Evolutionary conservation across 2,329 filamentous ascomycete species (phyloP).

Genomic region (Colletotrichum incanum): DNA sequence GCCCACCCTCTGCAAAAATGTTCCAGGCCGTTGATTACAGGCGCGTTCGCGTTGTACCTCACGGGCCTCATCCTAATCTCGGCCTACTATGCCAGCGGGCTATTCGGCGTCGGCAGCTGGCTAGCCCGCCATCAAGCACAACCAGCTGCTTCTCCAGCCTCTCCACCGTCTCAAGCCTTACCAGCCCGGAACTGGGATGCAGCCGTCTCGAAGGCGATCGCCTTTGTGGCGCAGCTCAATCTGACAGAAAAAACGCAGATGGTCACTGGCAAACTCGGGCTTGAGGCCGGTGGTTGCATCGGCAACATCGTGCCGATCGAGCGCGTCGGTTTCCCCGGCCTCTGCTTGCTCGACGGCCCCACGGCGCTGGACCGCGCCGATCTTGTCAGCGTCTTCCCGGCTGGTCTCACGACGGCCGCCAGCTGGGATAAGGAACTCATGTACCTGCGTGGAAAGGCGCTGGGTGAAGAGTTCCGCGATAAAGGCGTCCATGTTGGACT

Average conservation of each 20-base stretch:
- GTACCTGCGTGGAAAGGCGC: constrained; percentile 76
- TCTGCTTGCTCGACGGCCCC: constrained; percentile 87
- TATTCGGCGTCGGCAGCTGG: constrained; percentile 41
- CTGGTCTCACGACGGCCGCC: constrained; percentile 82
- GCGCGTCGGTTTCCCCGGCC: constrained; percentile 76
- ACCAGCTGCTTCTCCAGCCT: constrained; percentile 30
- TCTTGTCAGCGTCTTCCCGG: constrained; percentile 75
- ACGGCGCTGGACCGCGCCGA: constrained; percentile 73
- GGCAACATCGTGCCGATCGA: constrained; percentile 72
- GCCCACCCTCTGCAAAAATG: constrained; percentile 20
- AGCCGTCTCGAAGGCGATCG: constrained; percentile 80
- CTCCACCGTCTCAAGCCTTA: constrained; percentile 19
- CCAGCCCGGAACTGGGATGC: constrained; percentile 68
- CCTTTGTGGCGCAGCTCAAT: constrained; percentile 78
- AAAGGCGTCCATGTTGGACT: constrained; percentile 83
- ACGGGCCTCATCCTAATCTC: constrained; percentile 43
- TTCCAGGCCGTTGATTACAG: constrained; percentile 30
- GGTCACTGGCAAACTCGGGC: constrained; percentile 81
- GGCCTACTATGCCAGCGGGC: constrained; percentile 39
- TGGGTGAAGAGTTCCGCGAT: constrained; percentile 78
- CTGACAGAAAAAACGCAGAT: constrained; percentile 84
- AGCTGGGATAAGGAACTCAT: constrained; percentile 87
- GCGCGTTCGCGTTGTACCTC: constrained; percentile 38
- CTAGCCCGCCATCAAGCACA: constrained; percentile 33
- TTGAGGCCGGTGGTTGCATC: constrained; percentile 80